Evolutionary conservation across 2,329 filamentous ascomycete species (phyloP).

Genomic region (Aspergillus niger): DNA sequence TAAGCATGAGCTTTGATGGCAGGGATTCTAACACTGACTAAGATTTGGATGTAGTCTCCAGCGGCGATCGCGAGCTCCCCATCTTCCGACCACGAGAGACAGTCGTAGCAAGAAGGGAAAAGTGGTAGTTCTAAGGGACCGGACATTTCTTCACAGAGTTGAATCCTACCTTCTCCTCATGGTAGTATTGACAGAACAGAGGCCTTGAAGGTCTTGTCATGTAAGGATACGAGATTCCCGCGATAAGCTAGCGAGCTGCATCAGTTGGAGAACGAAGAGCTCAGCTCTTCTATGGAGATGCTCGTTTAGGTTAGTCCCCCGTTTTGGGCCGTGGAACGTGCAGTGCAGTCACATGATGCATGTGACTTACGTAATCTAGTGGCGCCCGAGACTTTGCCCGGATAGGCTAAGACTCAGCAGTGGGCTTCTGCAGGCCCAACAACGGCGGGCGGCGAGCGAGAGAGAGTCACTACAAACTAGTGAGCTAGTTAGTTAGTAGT

Average conservation of each 20-base stretch:
- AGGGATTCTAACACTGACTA: conserved; percentile 40
- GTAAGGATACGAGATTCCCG: neutral
- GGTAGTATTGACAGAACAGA: no score
- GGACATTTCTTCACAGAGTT: conserved; percentile 16
- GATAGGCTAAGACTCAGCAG: neutral
- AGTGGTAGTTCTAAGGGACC: conserved; percentile 42
- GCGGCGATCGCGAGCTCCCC: conserved; percentile 60
- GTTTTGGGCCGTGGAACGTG: neutral
- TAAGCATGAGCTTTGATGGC: conserved; percentile 17
- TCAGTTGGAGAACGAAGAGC: neutral
- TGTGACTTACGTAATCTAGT: neutral
- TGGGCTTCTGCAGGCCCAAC: neutral
- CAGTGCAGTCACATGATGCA: neutral
- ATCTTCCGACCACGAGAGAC: conserved; percentile 61
- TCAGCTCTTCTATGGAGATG: neutral
- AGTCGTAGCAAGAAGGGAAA: conserved; percentile 55
- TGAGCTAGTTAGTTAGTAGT: neutral
- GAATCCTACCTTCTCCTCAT: neutral
- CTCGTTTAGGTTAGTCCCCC: neutral
- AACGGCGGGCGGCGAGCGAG: neutral
- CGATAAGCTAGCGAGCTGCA: neutral
- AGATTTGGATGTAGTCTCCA: conserved; percentile 57
- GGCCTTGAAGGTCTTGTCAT: neutral
- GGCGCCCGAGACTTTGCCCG: neutral
- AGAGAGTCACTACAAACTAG: no score